These are phyloP conservation scores for Diospyros lotus DNA, from an alignment of 148 eudicot genomes.

Conservation along the genomic window DNA sequence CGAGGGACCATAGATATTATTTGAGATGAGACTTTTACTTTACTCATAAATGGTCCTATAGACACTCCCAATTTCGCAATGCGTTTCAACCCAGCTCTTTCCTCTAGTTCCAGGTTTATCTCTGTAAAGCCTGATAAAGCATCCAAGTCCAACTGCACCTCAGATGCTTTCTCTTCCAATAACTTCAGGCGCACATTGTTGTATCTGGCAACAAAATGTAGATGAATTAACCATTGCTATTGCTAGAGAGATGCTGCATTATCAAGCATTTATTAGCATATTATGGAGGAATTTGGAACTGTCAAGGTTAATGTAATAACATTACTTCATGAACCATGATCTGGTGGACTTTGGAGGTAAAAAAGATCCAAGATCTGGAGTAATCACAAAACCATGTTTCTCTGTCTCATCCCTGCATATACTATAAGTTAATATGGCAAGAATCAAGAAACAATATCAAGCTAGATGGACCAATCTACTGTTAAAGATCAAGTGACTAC, in stretches of 20 bases:
- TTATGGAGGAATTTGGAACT: not conserved
- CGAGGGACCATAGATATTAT: slow-evolving; percentile 70
- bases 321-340: slow-evolving; percentile 96
- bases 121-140: slow-evolving; percentile 85
- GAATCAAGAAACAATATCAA: not conserved
- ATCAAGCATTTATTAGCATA: not conserved
- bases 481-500: slow-evolving; percentile 29
- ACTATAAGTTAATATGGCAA: slow-evolving; percentile 7
- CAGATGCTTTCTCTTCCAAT: slow-evolving; percentile 58
- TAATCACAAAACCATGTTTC: slow-evolving; percentile 28
- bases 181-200: slow-evolving; percentile 56
- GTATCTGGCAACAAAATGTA: slow-evolving; percentile 42
- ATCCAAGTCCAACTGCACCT: slow-evolving; percentile 76
- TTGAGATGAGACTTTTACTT: slow-evolving; percentile 51
- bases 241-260: slow-evolving; percentile 1
- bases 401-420: slow-evolving; percentile 65
- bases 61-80: slow-evolving; percentile 74
- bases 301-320: not conserved
- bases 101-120: slow-evolving; percentile 56
- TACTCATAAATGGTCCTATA: slow-evolving; percentile 50
- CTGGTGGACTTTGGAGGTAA: slow-evolving; percentile 66
- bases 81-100: slow-evolving; percentile 33
- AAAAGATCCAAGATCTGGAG: slow-evolving; percentile 61
- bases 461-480: not conserved
- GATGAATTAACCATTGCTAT: not conserved